phyloP scores from a whole-genome alignment of 2,329 filamentous ascomycete genomes.

The Neonectria punicea region DNA sequence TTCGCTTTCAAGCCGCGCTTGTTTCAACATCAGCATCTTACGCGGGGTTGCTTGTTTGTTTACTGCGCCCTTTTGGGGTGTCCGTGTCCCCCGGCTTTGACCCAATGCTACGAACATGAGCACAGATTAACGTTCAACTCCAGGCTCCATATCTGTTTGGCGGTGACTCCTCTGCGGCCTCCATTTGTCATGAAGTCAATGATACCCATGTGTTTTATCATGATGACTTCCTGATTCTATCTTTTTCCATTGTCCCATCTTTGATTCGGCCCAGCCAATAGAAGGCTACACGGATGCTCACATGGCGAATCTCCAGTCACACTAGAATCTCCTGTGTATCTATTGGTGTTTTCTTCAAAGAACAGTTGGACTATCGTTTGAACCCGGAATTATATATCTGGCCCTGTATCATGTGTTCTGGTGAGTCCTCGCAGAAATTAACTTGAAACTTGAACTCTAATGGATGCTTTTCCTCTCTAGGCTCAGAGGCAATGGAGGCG shows the following conservation, averaged over 20 bases:
- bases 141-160: constrained; percentile 16
- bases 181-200: not conserved
- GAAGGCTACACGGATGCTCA: not conserved
- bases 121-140: not conserved
- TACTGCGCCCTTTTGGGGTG: not conserved
- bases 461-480: constrained; percentile 44
- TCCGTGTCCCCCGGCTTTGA: not conserved
- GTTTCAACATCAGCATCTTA: constrained; percentile 4
- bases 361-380: too few species aligned
- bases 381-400: too few species aligned
- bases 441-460: not conserved
- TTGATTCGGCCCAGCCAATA: not conserved
- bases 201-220: not conserved
- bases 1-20: not conserved
- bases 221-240: not conserved
- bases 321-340: not conserved
- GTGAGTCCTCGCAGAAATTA: constrained; percentile 31
- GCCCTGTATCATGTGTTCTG: constrained; percentile 48
- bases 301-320: not conserved
- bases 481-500: constrained; percentile 59
- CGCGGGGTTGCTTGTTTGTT: constrained; percentile 29
- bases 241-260: not conserved
- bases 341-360: too few species aligned
- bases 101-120: not conserved
- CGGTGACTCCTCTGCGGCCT: not conserved